phyloP scores from a whole-genome alignment of 2,329 filamentous ascomycete species.

The Alternaria dauci region DNA sequence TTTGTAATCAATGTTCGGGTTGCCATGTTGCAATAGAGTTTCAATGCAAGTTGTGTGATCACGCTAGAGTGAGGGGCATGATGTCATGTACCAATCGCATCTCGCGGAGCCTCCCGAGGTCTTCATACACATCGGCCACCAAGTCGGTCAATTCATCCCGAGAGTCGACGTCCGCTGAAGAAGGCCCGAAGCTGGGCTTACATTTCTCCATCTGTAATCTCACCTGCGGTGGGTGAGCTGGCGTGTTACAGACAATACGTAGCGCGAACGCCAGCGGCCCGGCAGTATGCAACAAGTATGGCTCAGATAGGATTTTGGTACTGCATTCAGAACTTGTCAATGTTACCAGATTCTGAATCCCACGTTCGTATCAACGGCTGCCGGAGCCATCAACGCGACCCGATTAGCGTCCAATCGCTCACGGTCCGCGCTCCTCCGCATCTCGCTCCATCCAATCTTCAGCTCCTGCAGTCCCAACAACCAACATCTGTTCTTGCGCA shows the following conservation, averaged over 20 bases:
- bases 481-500: not conserved
- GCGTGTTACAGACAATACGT: not conserved
- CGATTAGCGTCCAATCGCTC: not conserved
- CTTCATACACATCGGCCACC: not conserved
- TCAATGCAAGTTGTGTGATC: not conserved
- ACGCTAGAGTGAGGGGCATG: slow-evolving; percentile 23
- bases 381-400: not conserved
- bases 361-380: not conserved
- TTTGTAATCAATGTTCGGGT: not conserved
- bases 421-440: not conserved
- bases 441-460: not conserved
- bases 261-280: not conserved
- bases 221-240: not conserved
- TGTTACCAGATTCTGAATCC: not conserved
- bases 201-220: not conserved
- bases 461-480: not conserved
- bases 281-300: not conserved
- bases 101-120: not conserved
- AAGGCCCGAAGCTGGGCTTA: slow-evolving; percentile 2
- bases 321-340: not conserved
- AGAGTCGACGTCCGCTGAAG: not conserved
- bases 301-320: not conserved
- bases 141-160: not conserved
- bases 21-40: slow-evolving; percentile 3
- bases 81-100: slow-evolving; percentile 20